Percentiles rank a stretch among this genome's conserved stretches.
These are phyloP conservation scores for Gnomoniopsis smithogilvyi DNA, from an alignment of 2,329 filamentous ascomycete genomes.

Conservation along the genomic window DNA sequence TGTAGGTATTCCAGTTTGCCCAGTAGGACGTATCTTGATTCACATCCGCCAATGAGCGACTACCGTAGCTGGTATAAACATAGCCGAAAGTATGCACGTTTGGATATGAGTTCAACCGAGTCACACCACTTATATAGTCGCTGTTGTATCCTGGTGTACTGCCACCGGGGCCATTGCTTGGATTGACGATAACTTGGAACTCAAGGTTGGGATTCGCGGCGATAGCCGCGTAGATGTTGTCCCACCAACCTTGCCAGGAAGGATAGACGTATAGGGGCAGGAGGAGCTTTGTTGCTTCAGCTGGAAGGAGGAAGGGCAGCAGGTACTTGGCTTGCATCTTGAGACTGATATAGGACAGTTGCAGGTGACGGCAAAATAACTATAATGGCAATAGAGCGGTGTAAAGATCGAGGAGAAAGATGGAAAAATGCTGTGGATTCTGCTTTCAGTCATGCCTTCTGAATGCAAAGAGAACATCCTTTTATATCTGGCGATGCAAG, in stretches of 20 bases:
- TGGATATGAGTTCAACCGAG: not conserved
- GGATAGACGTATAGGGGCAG: constrained; percentile 9
- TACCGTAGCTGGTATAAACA: not conserved
- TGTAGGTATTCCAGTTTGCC: constrained; percentile 6
- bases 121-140: constrained; percentile 4
- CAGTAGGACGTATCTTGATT: constrained; percentile 2
- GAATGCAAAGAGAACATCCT: too few species aligned
- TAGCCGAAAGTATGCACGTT: constrained; percentile 10
- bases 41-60: not conserved
- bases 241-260: not conserved
- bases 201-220: constrained; percentile 4
- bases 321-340: not conserved
- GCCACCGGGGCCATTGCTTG: constrained; percentile 4
- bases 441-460: too few species aligned
- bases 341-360: not conserved
- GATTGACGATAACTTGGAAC: constrained; percentile 13
- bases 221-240: not conserved
- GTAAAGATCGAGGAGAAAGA: not conserved
- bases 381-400: not conserved
- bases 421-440: too few species aligned
- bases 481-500: too few species aligned
- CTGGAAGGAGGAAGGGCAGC: not conserved
- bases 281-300: constrained; percentile 1
- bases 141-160: constrained; percentile 1
- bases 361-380: not conserved